Base-by-base conservation (phyloP, 305 asterid genomes). In the Fraxinus sp. region DNA sequence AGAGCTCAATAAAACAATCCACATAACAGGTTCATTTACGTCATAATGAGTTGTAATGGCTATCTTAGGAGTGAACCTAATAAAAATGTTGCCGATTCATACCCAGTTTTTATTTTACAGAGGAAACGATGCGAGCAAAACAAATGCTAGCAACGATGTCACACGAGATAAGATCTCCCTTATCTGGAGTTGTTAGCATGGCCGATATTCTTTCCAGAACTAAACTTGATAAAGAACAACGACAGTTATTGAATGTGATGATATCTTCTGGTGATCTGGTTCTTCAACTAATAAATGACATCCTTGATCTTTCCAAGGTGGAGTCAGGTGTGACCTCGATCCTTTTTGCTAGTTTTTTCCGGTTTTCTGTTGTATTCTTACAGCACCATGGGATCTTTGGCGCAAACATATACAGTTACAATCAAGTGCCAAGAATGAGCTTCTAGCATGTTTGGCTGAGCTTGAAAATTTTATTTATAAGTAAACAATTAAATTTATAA, bases 121-220 rank as follows among this genome's bases (percentile, higher is more conserved):
- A 95, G 98, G 98, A 95, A 86, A 92, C 98, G 3, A 95, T 95
- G 98, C 86, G 98, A 62, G 98, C 98, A 30, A 95, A 95, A 76
- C 98, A 95, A 88, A 95, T 95, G 98, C 91, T 95, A 72, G 98
- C 98, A 73, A 95, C 98, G 20, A 95, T 95, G 98, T 95, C 98
- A 66, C 98, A 95, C 76, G 98, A 95, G 93, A 95, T 95, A 88
- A 82, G 98, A 80, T 95, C 98, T 76, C 98, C 98, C 66, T 85
- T 95, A 37, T 93, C 98, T 11, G 98, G 98, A 82, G 98, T 95
- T 4, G 97, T 95, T 55, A 89, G 98, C 97, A 93, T 95, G 94
- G 93, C 98, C 0, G 97, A 95, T 87, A 94, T 95, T 83, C 98
- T 95, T 77, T 88, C 95, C 68, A 91, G 92, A 35, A 92, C 98